phyloP scores from a whole-genome alignment of 345 rosid species.

The Euphorbia pulcherrima region DNA sequence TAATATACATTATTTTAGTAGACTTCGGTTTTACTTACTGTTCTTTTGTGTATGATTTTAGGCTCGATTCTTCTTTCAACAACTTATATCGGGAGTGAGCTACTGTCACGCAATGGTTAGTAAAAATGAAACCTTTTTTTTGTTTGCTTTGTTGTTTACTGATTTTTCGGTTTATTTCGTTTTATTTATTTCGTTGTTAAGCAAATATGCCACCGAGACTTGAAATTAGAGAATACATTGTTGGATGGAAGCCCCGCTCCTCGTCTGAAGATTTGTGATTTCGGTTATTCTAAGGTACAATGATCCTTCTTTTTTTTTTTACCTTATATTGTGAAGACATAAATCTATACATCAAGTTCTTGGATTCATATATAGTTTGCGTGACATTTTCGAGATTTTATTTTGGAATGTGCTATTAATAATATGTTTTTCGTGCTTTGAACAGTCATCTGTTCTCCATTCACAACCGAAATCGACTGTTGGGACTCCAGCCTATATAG shows the following conservation, averaged over 20 bases:
- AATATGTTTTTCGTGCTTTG: constrained; percentile 15
- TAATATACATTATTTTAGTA: not conserved
- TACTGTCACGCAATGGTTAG: constrained; percentile 92
- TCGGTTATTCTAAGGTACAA: constrained; percentile 98
- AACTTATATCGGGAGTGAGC: constrained; percentile 92
- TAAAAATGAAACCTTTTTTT: no score
- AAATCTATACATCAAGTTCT: not conserved
- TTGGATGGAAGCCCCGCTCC: constrained; percentile 97
- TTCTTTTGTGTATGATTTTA: constrained; percentile 26
- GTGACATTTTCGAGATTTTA: not conserved
- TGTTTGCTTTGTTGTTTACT: not conserved
- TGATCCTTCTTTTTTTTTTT: constrained; percentile 3
- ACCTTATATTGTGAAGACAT: constrained; percentile 4
- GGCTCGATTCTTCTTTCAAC: constrained; percentile 98
- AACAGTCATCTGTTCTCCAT: constrained; percentile 88
- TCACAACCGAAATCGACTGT: constrained; percentile 97
- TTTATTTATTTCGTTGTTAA: constrained; percentile 28
- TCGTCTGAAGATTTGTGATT: constrained; percentile 92
- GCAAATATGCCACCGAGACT: constrained; percentile 98
- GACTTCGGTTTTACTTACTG: not conserved
- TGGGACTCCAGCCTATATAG: constrained; percentile 99
- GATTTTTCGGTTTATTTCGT: constrained; percentile 5
- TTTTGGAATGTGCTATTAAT: not conserved
- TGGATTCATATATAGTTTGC: not conserved
- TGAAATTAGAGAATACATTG: constrained; percentile 90